A percentile compares a stretch with the other conserved stretches of the same genome.
phyloP scores from a whole-genome alignment of 2,329 filamentous ascomycete genomes.

The Immersiporthe knoxdaviesiana region DNA sequence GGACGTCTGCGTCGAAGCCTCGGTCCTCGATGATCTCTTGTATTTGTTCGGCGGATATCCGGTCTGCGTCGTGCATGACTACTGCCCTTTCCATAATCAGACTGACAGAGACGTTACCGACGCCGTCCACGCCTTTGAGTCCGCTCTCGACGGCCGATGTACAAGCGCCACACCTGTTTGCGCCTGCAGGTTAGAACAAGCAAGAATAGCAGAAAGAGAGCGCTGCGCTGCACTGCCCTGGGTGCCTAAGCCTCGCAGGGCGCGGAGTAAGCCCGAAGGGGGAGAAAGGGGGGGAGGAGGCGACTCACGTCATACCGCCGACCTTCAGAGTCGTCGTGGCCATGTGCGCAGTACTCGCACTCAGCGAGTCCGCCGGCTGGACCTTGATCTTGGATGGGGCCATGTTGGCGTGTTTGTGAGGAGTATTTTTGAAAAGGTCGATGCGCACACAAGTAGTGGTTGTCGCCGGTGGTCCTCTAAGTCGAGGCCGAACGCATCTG shows the following conservation, averaged over 20 bases:
- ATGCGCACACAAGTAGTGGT: not conserved
- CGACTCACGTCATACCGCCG: constrained; percentile 77
- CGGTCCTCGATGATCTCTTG: constrained; percentile 88
- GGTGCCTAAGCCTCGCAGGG: constrained; percentile 18
- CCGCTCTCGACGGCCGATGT: constrained; percentile 93
- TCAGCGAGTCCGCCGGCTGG: constrained; percentile 46
- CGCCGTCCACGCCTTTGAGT: constrained; percentile 80
- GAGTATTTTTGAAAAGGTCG: not conserved
- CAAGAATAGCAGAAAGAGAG: not conserved
- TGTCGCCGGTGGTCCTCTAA: constrained; percentile 13
- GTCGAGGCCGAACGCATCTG: constrained; percentile 21
- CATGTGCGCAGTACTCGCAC: constrained; percentile 63
- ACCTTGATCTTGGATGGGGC: constrained; percentile 55
- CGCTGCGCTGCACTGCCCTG: not conserved
- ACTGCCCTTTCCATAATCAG: constrained; percentile 96
- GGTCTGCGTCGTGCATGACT: constrained; percentile 80
- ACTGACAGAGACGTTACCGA: constrained; percentile 87
- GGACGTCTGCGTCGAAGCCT: constrained; percentile 87
- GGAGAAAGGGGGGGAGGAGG: too few relatives aligned
- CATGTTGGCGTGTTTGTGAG: constrained; percentile 43
- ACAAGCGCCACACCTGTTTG: constrained; percentile 84
- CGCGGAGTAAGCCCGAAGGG: not conserved
- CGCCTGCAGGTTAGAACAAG: constrained; percentile 36
- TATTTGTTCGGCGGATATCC: constrained; percentile 74
- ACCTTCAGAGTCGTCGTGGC: constrained; percentile 90